A percentile compares a stretch with the other conserved stretches of the same genome.
Conservation (phyloP, 306 rosid genomes). For the Cucurbita moschata region DNA sequence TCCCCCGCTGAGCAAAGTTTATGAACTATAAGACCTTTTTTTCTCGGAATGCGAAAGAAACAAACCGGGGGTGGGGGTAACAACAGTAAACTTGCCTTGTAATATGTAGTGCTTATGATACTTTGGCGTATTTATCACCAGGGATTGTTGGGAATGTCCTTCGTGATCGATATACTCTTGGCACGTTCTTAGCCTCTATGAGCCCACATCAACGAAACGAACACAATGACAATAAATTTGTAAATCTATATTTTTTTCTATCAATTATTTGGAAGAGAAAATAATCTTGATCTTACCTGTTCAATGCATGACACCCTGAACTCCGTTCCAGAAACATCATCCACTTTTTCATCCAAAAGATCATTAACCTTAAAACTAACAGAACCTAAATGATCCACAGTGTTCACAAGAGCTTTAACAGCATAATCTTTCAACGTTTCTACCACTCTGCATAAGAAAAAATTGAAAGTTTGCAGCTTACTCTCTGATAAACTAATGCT, state of each 20-base stretch:
- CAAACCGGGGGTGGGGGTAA: neutral
- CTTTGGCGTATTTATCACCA: slow-evolving; percentile 69
- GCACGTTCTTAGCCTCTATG: slow-evolving; percentile 75
- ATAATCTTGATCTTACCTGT: slow-evolving; percentile 40
- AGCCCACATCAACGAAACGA: slow-evolving; percentile 6
- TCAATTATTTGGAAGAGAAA: neutral
- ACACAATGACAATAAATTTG: neutral
- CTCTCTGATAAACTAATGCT: neutral
- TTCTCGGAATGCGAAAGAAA: neutral
- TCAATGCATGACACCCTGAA: slow-evolving; percentile 80
- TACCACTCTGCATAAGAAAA: slow-evolving; percentile 45
- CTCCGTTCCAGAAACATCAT: slow-evolving; percentile 81
- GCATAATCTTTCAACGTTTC: slow-evolving; percentile 95
- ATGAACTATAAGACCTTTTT: slow-evolving; percentile 6
- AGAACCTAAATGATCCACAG: slow-evolving; percentile 97
- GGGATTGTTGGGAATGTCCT: slow-evolving; percentile 72
- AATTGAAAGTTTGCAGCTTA: neutral
- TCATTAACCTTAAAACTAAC: slow-evolving; percentile 85
- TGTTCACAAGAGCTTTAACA: slow-evolving; percentile 88
- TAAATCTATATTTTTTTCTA: neutral
- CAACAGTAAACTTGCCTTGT: slow-evolving; percentile 48
- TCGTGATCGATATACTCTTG: slow-evolving; percentile 65
- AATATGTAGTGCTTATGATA: slow-evolving; percentile 74
- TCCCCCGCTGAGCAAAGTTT: slow-evolving; percentile 62
- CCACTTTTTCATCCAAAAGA: slow-evolving; percentile 88